Conservation (phyloP, 164 flowering plant species). For the Amborella trichopoda region DNA sequence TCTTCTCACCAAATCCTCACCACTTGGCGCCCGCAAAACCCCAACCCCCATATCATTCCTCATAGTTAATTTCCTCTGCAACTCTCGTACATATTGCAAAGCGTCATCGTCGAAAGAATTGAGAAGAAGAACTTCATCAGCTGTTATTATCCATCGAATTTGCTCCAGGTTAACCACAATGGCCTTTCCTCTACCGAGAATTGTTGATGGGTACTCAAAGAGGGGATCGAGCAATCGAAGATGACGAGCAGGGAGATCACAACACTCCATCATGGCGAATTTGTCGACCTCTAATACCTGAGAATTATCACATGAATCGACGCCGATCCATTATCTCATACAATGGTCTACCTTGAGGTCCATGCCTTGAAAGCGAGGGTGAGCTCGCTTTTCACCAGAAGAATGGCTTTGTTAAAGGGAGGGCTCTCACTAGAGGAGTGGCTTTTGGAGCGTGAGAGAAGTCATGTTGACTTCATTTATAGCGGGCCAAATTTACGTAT, state of each 20-base stretch:
- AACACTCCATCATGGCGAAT: conserved; percentile 86
- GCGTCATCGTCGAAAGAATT: conserved; percentile 81
- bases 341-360: conserved; percentile 26
- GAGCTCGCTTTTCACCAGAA: too few relatives aligned
- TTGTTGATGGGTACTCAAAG: conserved; percentile 82
- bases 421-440: too few relatives aligned
- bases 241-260: conserved; percentile 92
- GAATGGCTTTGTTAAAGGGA: too few relatives aligned
- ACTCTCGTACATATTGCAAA: conserved; percentile 71
- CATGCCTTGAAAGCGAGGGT: conserved; percentile 20
- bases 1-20: too few relatives aligned
- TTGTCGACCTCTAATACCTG: conserved; percentile 78
- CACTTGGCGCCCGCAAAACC: too few relatives aligned
- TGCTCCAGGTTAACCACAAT: conserved; percentile 91
- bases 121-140: conserved; percentile 73
- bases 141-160: conserved; percentile 84
- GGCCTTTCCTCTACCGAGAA: conserved; percentile 88
- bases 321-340: conserved; percentile 65
- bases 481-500: too few relatives aligned
- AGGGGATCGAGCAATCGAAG: conserved; percentile 89
- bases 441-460: too few relatives aligned
- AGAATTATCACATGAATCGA: conserved; percentile 62
- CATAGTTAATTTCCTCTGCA: too few relatives aligned
- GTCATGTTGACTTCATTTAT: too few relatives aligned
- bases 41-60: too few relatives aligned